phyloP scores from a whole-genome alignment of 345 rosid genomes.

The Citrus sp. region DNA sequence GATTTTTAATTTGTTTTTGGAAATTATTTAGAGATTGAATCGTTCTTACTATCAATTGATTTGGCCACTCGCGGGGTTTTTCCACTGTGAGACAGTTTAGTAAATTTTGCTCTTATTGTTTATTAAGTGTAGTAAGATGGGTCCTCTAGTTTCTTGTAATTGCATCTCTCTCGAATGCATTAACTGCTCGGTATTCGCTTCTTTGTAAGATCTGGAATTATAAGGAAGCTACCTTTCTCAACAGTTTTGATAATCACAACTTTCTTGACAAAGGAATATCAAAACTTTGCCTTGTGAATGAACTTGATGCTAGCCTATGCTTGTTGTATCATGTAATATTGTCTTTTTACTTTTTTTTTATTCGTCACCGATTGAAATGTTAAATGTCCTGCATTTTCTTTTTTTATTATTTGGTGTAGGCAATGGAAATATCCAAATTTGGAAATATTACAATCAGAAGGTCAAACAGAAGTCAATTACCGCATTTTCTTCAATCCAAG shows the following conservation, averaged over 20 bases:
- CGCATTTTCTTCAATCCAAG: slow-evolving; percentile 88
- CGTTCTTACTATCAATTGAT: no score
- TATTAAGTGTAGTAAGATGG: no score
- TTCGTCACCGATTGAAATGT: neutral
- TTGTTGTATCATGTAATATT: slow-evolving; percentile 80
- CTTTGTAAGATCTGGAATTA: no score
- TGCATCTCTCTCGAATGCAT: no score
- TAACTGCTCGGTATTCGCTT: no score
- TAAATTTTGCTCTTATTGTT: no score
- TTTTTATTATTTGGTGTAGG: slow-evolving; percentile 30
- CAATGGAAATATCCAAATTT: slow-evolving; percentile 89
- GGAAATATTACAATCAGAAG: slow-evolving; percentile 74
- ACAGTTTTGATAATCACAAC: slow-evolving; percentile 85
- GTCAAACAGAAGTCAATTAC: slow-evolving; percentile 85
- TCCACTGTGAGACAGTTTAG: no score
- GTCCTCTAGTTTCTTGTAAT: no score
- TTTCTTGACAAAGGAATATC: slow-evolving; percentile 91
- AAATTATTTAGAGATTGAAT: no score
- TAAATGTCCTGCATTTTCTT: no score
- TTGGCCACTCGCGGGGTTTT: no score
- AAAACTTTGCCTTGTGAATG: slow-evolving; percentile 87
- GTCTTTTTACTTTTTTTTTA: slow-evolving; percentile 4
- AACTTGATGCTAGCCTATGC: slow-evolving; percentile 91
- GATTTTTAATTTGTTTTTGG: no score
- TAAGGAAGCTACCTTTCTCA: slow-evolving; percentile 50